Percentiles rank a stretch among this genome's conserved stretches.
Evolutionary conservation across 805 yeast genomes (phyloP).

Genomic region (Pichia membranifaciens): DNA sequence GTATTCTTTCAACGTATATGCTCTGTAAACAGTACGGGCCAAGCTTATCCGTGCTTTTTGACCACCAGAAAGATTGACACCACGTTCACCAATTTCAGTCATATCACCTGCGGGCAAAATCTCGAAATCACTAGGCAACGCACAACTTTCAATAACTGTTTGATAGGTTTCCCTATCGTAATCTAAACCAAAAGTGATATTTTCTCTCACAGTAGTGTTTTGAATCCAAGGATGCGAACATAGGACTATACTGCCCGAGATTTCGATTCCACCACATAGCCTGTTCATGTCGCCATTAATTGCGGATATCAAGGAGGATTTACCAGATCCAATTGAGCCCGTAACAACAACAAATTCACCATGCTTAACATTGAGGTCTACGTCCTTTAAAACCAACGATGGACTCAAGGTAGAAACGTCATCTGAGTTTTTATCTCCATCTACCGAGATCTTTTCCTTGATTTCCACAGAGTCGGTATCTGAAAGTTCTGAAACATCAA

Average conservation of each 20-base stretch:
- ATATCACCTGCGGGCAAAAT: conserved; percentile 68
- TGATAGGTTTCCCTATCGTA: conserved; percentile 45
- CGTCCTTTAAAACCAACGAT: conserved; percentile 37
- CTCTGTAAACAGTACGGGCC: conserved; percentile 67
- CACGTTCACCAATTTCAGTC: conserved; percentile 83
- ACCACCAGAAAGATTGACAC: conserved; percentile 81
- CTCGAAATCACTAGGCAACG: conserved; percentile 59
- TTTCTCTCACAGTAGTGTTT: conserved; percentile 70
- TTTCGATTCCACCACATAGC: conserved; percentile 42
- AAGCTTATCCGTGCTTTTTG: conserved; percentile 78
- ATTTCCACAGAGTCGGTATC: neutral
- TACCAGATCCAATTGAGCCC: conserved; percentile 76
- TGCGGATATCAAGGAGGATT: conserved; percentile 65
- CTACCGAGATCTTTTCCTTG: neutral
- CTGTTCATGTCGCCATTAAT: conserved; percentile 68
- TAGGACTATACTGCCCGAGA: conserved; percentile 48
- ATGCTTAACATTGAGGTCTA: conserved; percentile 47
- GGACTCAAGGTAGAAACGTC: neutral
- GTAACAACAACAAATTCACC: conserved; percentile 72
- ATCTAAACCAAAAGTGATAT: conserved; percentile 58
- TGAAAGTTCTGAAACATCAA: neutral
- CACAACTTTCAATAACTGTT: conserved; percentile 56
- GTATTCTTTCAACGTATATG: conserved; percentile 29
- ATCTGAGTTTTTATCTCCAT: neutral
- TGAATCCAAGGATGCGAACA: conserved; percentile 78